Conservation (phyloP, 2,329 filamentous ascomycete species). For the Zymoseptoria crescenta region DNA sequence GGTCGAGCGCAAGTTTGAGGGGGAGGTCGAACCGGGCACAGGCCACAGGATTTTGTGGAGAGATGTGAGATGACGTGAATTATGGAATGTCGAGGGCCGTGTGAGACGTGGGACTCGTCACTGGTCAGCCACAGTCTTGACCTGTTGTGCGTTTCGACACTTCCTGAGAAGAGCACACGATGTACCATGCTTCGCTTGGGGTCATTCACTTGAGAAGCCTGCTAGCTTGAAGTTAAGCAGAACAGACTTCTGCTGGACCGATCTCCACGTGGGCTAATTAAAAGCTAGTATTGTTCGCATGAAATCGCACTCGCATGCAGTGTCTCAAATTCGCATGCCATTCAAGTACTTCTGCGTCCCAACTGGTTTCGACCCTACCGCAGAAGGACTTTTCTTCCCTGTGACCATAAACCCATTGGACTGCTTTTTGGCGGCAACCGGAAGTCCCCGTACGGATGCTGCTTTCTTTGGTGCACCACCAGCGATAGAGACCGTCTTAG, state of each 20-base stretch:
- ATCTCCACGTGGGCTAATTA: not conserved
- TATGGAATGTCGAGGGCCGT: not conserved
- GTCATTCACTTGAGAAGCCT: not conserved
- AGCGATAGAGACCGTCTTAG: constrained; percentile 4
- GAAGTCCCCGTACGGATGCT: constrained; percentile 7
- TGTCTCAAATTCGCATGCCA: constrained; percentile 9
- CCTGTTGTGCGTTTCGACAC: not conserved
- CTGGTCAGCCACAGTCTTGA: not conserved
- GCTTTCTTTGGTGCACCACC: constrained; percentile 9
- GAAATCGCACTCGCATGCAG: not conserved
- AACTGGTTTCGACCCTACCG: constrained; percentile 19
- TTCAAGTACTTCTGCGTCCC: constrained; percentile 23
- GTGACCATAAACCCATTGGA: constrained; percentile 4
- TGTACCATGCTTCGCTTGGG: not conserved
- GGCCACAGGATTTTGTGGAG: not conserved
- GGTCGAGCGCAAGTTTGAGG: not conserved
- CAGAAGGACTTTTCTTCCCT: constrained; percentile 8
- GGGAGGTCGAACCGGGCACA: not conserved
- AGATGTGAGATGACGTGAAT: not conserved
- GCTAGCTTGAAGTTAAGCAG: not conserved
- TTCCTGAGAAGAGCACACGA: not conserved
- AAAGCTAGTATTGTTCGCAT: not conserved
- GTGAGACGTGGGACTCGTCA: not conserved
- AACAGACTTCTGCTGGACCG: not conserved
- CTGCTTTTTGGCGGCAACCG: constrained; percentile 10